These are phyloP conservation scores for Lichtheimia ornata DNA, from an alignment of 371 early-diverging fungal genomes.

Conservation along the genomic window DNA sequence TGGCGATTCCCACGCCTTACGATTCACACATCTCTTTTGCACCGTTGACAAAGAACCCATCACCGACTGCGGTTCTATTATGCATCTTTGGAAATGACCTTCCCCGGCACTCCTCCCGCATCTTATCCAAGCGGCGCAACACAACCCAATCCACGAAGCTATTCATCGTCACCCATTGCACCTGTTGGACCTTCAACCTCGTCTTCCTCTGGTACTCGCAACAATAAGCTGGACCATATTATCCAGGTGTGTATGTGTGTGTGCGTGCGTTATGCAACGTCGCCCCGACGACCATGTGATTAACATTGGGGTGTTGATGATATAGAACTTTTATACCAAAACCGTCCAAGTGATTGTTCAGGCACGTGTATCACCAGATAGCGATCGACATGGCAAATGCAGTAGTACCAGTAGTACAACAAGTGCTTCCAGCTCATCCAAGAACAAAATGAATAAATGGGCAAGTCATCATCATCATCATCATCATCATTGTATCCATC, in stretches of 20 bases:
- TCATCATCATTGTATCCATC: neutral
- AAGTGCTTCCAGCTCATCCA: conserved; percentile 4
- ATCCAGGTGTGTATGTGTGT: conserved; percentile 19
- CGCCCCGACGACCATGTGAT: no score
- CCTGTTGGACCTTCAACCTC: conserved; percentile 10
- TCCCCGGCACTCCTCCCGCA: conserved; percentile 14
- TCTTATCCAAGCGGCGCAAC: neutral
- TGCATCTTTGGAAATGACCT: conserved; percentile 8
- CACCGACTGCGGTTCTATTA: conserved; percentile 2
- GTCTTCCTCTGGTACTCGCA: conserved; percentile 17
- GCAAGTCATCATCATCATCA: conserved; percentile 6
- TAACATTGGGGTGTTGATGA: no score
- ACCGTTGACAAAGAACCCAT: no score
- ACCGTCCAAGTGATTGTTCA: conserved; percentile 53
- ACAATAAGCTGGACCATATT: conserved; percentile 30
- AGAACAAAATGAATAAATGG: conserved; percentile 27
- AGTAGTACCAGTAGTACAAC: conserved; percentile 7
- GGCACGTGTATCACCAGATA: conserved; percentile 25
- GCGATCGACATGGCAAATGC: conserved; percentile 5
- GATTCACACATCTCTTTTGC: no score
- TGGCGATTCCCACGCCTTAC: no score
- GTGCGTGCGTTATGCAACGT: no score
- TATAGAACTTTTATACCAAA: conserved; percentile 49
- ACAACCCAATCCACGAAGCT: conserved; percentile 11
- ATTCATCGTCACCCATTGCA: conserved; percentile 16